Conservation (phyloP, 1,284 basidiomycete species). For the Ustilago shanxiensis region DNA sequence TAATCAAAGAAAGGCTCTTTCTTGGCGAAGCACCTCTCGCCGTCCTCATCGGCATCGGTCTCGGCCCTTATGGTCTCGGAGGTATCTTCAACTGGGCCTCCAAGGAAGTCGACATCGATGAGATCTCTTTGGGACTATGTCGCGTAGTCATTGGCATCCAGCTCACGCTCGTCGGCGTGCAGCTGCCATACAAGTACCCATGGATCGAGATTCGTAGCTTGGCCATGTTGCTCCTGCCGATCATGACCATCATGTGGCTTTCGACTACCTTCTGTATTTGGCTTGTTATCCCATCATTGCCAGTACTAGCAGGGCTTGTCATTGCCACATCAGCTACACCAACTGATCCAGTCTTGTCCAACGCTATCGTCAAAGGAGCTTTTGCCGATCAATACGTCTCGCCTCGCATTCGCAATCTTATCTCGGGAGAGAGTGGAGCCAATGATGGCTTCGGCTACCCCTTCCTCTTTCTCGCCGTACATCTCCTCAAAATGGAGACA, state of each 20-base stretch:
- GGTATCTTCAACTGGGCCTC: conserved; percentile 48
- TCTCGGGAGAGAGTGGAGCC: conserved; percentile 63
- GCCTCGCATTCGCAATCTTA: conserved; percentile 59
- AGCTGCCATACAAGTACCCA: conserved; percentile 61
- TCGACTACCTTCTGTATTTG: conserved; percentile 53
- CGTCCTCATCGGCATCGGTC: conserved; percentile 52
- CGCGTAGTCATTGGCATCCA: conserved; percentile 61
- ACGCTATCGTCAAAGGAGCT: conserved; percentile 62
- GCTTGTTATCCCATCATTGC: conserved; percentile 48
- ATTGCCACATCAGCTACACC: conserved; percentile 55
- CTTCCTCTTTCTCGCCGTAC: conserved; percentile 59
- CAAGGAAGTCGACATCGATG: conserved; percentile 41
- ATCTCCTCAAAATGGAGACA: conserved; percentile 47
- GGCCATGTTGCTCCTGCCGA: conserved; percentile 47
- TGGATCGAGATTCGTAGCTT: conserved; percentile 51
- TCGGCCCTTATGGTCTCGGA: conserved; percentile 58
- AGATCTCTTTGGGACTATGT: conserved; percentile 51
- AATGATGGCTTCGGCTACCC: conserved; percentile 64
- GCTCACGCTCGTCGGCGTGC: conserved; percentile 58
- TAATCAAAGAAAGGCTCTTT: conserved; percentile 61
- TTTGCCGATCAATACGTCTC: conserved; percentile 65
- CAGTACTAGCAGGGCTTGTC: conserved; percentile 55
- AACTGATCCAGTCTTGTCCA: conserved; percentile 62
- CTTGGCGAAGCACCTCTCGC: conserved; percentile 63
- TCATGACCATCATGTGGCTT: conserved; percentile 64